A percentile compares a stretch with the other conserved stretches of the same genome.
Conservation (phyloP, 2,329 filamentous ascomycete genomes). For the Talaromyces sp. region DNA sequence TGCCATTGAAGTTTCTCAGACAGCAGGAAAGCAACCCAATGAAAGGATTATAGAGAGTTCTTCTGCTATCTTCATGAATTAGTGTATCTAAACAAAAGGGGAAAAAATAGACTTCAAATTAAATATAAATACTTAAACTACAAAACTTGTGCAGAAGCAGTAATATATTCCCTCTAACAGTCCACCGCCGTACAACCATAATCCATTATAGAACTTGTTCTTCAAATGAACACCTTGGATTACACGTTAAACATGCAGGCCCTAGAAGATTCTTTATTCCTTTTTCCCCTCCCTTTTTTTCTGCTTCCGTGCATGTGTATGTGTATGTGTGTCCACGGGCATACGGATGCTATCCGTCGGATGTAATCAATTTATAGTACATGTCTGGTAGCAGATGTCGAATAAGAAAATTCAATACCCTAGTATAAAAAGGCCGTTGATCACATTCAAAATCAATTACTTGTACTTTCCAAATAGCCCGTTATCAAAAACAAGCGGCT, state of each 20-base stretch:
- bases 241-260: not conserved
- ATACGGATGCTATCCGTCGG: not conserved
- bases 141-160: too few relatives aligned
- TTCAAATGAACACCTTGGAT: not conserved
- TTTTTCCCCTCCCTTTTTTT: not conserved
- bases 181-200: not conserved
- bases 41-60: not conserved
- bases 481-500: not conserved
- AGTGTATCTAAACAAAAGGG: too few relatives aligned
- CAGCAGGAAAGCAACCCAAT: not conserved
- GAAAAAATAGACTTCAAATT: too few relatives aligned
- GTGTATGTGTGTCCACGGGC: not conserved
- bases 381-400: not conserved
- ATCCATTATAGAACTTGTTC: not conserved
- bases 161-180: not conserved
- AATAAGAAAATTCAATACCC: not conserved
- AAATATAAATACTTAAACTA: too few relatives aligned
- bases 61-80: too few relatives aligned
- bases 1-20: too few relatives aligned
- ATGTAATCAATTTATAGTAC: not conserved
- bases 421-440: not conserved
- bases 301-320: not conserved
- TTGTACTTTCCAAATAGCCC: too few relatives aligned
- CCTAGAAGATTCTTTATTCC: not conserved
- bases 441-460: not conserved